These are phyloP conservation scores for Trichomonas gallinae DNA, from an alignment of 208 protist genomes.

Conservation along the genomic window DNA sequence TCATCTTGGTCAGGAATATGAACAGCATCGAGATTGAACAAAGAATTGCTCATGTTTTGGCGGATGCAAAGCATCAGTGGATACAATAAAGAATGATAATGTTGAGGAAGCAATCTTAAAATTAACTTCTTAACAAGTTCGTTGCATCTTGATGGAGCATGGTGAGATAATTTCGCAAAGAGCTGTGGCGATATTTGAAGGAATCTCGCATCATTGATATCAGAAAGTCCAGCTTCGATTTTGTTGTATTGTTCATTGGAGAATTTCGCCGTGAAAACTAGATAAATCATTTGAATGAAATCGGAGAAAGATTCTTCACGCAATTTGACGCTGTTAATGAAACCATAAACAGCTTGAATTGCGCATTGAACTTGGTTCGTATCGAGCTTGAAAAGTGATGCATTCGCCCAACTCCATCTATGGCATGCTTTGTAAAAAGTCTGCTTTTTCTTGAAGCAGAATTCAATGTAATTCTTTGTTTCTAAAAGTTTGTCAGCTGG, in stretches of 20 bases:
- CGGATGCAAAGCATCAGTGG: background rate
- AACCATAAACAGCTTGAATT: background rate
- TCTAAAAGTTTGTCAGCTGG: background rate
- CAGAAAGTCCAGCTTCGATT: background rate
- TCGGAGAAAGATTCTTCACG: background rate
- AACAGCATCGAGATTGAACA: background rate
- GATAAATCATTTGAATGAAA: background rate
- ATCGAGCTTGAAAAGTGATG: background rate
- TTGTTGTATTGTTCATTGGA: background rate
- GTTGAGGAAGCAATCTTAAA: background rate
- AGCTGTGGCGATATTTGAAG: background rate
- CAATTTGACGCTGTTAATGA: background rate
- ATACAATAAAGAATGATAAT: background rate
- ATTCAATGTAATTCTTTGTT: background rate
- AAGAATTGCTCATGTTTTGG: background rate
- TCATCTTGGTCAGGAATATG: background rate
- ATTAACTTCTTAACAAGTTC: background rate
- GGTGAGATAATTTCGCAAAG: background rate
- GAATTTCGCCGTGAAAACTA: background rate
- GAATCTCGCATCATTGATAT: background rate
- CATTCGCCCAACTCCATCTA: background rate
- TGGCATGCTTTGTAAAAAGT: background rate
- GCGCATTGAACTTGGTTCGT: background rate
- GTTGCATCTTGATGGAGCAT: background rate
- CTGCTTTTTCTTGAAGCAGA: background rate